Percentiles rank a stretch among this genome's conserved stretches.
Conservation (phyloP, 352 stramenopile genomes). For the Plasmopara halstedii region DNA sequence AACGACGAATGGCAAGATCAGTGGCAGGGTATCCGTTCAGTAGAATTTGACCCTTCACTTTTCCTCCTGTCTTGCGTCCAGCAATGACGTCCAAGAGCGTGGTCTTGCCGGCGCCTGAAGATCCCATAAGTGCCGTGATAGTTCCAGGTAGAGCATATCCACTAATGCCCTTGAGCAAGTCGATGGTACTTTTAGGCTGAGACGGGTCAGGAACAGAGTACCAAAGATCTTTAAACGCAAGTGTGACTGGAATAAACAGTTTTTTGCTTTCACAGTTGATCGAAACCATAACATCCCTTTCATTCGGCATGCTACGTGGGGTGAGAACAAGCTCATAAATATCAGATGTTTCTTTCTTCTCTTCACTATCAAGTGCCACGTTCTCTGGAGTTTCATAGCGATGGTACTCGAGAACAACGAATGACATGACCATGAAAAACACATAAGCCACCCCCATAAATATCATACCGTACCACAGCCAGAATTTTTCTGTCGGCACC, state of each 20-base stretch:
- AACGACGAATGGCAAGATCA: slow-evolving; percentile 35
- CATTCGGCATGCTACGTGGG: not conserved
- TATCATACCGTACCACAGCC: slow-evolving; percentile 16
- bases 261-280: not conserved
- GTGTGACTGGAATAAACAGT: not conserved
- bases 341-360: not conserved
- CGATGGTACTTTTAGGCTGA: slow-evolving; percentile 1
- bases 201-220: slow-evolving; percentile 1
- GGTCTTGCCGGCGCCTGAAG: slow-evolving; percentile 3
- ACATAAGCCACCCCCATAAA: slow-evolving; percentile 12
- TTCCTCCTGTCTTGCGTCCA: slow-evolving; percentile 2
- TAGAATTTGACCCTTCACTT: slow-evolving; percentile 1
- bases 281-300: not conserved
- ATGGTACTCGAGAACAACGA: slow-evolving; percentile 11
- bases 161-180: slow-evolving; percentile 4
- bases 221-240: slow-evolving; percentile 2
- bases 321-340: slow-evolving; percentile 5
- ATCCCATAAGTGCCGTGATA: slow-evolving; percentile 4
- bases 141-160: slow-evolving; percentile 2
- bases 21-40: slow-evolving; percentile 30
- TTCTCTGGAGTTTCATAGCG: slow-evolving; percentile 15
- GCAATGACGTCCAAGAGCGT: slow-evolving; percentile 4
- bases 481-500: slow-evolving; percentile 11
- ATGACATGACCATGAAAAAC: slow-evolving; percentile 21
- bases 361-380: slow-evolving; percentile 5